Percentiles rank a stretch among this genome's conserved stretches.
These are phyloP conservation scores for Polygonum maritimum DNA, from an alignment of 148 eudicot genomes.

Conservation along the genomic window DNA sequence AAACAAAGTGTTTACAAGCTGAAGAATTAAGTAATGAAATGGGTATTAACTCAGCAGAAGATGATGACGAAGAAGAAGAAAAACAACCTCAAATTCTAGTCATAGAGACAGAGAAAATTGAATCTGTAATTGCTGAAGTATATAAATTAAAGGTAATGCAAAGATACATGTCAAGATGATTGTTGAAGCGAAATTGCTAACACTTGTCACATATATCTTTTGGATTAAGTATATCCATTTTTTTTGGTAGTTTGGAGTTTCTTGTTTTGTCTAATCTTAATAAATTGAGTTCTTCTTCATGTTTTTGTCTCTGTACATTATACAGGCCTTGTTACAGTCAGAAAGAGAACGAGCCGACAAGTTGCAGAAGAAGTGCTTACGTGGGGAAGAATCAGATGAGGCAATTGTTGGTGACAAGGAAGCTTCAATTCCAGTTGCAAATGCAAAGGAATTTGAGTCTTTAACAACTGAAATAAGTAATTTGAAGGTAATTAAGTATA, in stretches of 20 bases:
- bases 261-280: not conserved
- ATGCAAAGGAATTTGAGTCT: constrained; percentile 21
- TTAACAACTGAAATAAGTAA: not conserved
- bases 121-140: constrained; percentile 56
- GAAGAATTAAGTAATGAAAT: not conserved
- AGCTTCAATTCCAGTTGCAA: not conserved
- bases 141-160: constrained; percentile 60
- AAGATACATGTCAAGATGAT: constrained; percentile 23
- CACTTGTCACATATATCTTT: not conserved
- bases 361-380: constrained; percentile 53
- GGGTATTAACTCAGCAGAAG: not conserved
- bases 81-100: constrained; percentile 55
- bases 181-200: not conserved
- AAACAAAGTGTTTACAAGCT: not conserved
- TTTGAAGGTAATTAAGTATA: not conserved
- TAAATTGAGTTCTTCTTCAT: not conserved
- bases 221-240: not conserved
- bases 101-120: constrained; percentile 51
- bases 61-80: constrained; percentile 41
- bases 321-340: not conserved
- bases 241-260: not conserved
- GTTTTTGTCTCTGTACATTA: not conserved
- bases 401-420: not conserved
- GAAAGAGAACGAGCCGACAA: constrained; percentile 59
- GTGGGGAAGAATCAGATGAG: not conserved